Percentiles rank a stretch among this genome's conserved stretches.
These are phyloP conservation scores for Trichoderma sp. DNA, from an alignment of 2,329 filamentous ascomycete species.

Conservation along the genomic window DNA sequence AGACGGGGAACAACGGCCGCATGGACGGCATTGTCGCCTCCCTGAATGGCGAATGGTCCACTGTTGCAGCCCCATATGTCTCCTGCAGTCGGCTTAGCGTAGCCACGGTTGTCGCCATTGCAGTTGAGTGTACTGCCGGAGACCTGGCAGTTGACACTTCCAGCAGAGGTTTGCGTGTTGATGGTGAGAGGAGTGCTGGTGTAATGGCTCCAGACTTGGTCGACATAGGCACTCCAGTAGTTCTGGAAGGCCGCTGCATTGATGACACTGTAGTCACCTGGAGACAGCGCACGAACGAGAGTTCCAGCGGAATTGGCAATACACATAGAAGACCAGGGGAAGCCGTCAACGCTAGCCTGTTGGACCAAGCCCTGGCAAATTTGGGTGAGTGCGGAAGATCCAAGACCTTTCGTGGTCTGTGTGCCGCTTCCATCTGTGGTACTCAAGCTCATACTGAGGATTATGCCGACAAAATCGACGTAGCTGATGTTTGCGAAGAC, in stretches of 20 bases:
- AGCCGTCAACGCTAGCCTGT: constrained; percentile 40
- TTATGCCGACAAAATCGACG: constrained; percentile 52
- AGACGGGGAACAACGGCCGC: constrained; percentile 46
- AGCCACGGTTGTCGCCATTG: constrained; percentile 43
- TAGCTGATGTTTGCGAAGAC: constrained; percentile 51
- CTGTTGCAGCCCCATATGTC: constrained; percentile 54
- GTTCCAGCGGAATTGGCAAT: constrained; percentile 37
- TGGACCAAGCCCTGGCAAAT: constrained; percentile 43
- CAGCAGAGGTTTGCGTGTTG: constrained; percentile 42
- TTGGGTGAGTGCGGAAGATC: constrained; percentile 32
- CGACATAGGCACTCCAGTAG: constrained; percentile 47
- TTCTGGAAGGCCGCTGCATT: constrained; percentile 36
- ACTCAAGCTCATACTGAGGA: constrained; percentile 48
- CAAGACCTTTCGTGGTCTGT: constrained; percentile 44
- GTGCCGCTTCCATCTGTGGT: constrained; percentile 35
- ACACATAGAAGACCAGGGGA: constrained; percentile 47
- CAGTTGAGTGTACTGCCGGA: constrained; percentile 38
- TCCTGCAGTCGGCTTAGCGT: constrained; percentile 41
- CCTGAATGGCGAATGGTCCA: constrained; percentile 43
- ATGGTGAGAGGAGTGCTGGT: constrained; percentile 38
- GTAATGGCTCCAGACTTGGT: constrained; percentile 47
- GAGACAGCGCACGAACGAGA: constrained; percentile 45
- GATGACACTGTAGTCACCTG: constrained; percentile 40
- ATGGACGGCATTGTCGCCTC: constrained; percentile 41
- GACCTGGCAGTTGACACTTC: constrained; percentile 42